phyloP scores from a whole-genome alignment of 306 rosid species.

The Corylus americana region DNA sequence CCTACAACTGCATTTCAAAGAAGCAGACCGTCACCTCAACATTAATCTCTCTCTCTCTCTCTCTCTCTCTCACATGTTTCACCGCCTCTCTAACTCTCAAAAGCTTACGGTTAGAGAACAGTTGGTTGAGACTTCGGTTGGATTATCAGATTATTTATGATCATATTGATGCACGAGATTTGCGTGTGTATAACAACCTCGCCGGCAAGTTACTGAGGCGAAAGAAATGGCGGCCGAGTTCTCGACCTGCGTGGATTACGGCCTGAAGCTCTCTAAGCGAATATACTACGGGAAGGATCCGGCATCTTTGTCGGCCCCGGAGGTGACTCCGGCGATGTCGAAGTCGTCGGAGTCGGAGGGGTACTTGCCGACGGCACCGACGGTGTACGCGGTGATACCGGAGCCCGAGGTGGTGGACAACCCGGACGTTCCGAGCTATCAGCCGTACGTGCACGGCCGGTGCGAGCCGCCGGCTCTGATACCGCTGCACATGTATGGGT shows the following conservation, averaged over 20 bases:
- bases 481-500: slow-evolving; percentile 66
- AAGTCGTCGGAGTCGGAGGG: slow-evolving; percentile 31
- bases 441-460: slow-evolving; percentile 81
- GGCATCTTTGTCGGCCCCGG: slow-evolving; percentile 25
- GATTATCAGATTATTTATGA: background rate
- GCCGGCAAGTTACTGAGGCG: slow-evolving; percentile 25
- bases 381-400: slow-evolving; percentile 72
- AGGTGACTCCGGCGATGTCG: slow-evolving; percentile 29
- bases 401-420: slow-evolving; percentile 84
- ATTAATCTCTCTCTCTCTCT: background rate
- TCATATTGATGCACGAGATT: background rate
- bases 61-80: background rate
- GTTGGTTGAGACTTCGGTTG: background rate
- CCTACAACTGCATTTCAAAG: slow-evolving; percentile 16
- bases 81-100: background rate
- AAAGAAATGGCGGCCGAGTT: slow-evolving; percentile 53
- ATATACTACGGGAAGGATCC: slow-evolving; percentile 58
- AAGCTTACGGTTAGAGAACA: background rate
- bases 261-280: slow-evolving; percentile 73
- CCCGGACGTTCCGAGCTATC: slow-evolving; percentile 90
- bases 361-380: slow-evolving; percentile 69
- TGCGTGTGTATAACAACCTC: background rate
- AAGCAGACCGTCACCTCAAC: slow-evolving; percentile 7
- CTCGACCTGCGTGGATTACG: slow-evolving; percentile 68
- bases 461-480: slow-evolving; percentile 92